A percentile compares a stretch with the other conserved stretches of the same genome.
Conservation (phyloP, 2,329 filamentous ascomycete species). For the Arthroderma uncinatum region DNA sequence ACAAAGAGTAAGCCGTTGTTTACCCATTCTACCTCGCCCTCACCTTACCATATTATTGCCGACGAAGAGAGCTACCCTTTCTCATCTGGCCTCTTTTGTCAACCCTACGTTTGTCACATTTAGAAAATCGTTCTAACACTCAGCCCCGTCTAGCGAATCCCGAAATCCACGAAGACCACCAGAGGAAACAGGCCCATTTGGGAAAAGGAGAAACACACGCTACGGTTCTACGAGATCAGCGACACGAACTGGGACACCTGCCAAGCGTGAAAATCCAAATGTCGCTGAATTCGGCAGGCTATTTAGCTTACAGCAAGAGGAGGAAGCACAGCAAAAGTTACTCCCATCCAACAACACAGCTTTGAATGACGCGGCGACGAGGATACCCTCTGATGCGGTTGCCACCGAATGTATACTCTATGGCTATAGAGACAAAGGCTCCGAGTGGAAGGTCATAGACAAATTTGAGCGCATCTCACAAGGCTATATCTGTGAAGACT, state of each 20-base stretch:
- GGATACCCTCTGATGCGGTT: slow-evolving; percentile 38
- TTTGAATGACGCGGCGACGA: slow-evolving; percentile 31
- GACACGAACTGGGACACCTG: slow-evolving; percentile 48
- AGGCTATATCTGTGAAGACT: slow-evolving; percentile 83
- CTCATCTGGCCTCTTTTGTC: too few relatives aligned
- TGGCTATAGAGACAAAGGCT: slow-evolving; percentile 60
- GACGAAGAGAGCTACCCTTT: neutral
- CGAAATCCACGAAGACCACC: slow-evolving; percentile 43
- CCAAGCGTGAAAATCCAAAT: slow-evolving; percentile 46
- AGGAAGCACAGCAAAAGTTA: slow-evolving; percentile 27
- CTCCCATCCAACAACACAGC: slow-evolving; percentile 25
- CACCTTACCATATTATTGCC: neutral
- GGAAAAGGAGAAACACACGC: slow-evolving; percentile 40
- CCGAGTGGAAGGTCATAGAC: slow-evolving; percentile 71
- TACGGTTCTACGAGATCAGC: slow-evolving; percentile 38
- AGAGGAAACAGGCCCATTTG: slow-evolving; percentile 53
- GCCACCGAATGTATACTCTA: slow-evolving; percentile 75
- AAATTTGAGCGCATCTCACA: slow-evolving; percentile 74
- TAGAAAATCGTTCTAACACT: slow-evolving; percentile 9
- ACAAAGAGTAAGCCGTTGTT: slow-evolving; percentile 43
- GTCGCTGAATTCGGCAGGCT: slow-evolving; percentile 38
- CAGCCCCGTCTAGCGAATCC: slow-evolving; percentile 28
- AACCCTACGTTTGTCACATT: too few relatives aligned
- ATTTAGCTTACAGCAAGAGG: slow-evolving; percentile 36
- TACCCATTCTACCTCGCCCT: neutral